phyloP scores from a whole-genome alignment of 2,329 filamentous ascomycete genomes.

The Macrophomina tecta region DNA sequence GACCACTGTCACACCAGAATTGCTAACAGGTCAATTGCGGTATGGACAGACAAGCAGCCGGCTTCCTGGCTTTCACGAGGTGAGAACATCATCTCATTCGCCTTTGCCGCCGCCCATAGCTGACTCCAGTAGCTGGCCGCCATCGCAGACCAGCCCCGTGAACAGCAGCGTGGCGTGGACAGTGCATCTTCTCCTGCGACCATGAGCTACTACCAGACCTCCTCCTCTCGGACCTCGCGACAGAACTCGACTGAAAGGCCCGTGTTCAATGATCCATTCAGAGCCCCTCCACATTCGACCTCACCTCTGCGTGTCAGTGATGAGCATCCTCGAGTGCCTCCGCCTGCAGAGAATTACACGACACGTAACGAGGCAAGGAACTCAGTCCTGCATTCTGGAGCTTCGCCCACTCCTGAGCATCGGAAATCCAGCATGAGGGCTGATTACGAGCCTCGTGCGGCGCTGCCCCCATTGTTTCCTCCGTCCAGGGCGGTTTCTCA shows the following conservation, averaged over 20 bases:
- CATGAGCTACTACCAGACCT: neutral
- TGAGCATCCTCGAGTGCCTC: constrained; percentile 35
- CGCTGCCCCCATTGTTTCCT: neutral
- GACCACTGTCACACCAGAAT: neutral
- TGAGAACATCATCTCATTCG: neutral
- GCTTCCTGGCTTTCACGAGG: neutral
- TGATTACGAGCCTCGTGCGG: constrained; percentile 13
- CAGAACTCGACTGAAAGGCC: constrained; percentile 8
- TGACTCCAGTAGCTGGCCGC: neutral
- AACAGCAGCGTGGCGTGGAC: neutral
- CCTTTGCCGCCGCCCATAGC: neutral
- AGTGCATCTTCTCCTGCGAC: neutral
- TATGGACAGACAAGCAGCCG: neutral
- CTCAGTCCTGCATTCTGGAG: neutral
- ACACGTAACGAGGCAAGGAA: neutral
- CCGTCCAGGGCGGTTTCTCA: neutral
- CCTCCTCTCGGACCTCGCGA: neutral
- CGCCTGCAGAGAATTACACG: neutral
- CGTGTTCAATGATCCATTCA: constrained; percentile 20
- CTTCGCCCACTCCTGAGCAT: neutral
- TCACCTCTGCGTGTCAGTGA: constrained; percentile 6
- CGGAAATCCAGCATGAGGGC: neutral
- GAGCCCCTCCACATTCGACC: constrained; percentile 4
- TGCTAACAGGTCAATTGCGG: neutral
- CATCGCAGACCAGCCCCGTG: neutral